phyloP scores from a whole-genome alignment of 2,329 filamentous ascomycete species.

The Penicillium psychrosexuale region DNA sequence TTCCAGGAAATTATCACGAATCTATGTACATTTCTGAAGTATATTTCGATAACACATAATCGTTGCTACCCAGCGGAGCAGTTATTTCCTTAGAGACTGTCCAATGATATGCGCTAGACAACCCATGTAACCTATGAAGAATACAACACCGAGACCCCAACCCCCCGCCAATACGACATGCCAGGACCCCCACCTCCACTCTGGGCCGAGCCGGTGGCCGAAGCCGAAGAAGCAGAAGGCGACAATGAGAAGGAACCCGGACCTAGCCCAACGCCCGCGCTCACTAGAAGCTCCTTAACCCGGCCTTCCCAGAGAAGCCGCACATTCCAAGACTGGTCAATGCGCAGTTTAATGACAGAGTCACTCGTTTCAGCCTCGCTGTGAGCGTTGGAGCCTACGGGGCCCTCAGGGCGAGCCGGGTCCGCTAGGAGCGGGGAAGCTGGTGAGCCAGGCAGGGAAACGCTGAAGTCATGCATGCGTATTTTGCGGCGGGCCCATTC shows the following conservation, averaged over 20 bases:
- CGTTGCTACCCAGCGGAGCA: not conserved
- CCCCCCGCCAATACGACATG: constrained; percentile 41
- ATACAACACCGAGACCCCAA: constrained; percentile 44
- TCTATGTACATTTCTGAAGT: constrained; percentile 26
- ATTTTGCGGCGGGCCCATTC: constrained; percentile 42
- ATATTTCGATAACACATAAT: constrained; percentile 2
- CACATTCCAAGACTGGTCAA: constrained; percentile 84
- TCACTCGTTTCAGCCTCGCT: constrained; percentile 64
- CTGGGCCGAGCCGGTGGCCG: constrained; percentile 24
- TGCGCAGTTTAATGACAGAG: constrained; percentile 82
- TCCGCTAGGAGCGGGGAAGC: constrained; percentile 16
- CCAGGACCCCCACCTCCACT: constrained; percentile 27
- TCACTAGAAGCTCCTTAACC: constrained; percentile 88
- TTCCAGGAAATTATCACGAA: constrained; percentile 27
- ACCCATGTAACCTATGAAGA: constrained; percentile 32
- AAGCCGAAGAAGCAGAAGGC: constrained; percentile 23
- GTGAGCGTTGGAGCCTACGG: constrained; percentile 8
- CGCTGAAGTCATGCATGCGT: constrained; percentile 29
- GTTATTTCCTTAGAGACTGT: not conserved
- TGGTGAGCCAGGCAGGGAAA: constrained; percentile 19
- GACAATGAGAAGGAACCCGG: constrained; percentile 39
- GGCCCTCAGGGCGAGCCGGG: constrained; percentile 15
- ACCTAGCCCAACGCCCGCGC: constrained; percentile 81
- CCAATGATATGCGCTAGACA: not conserved
- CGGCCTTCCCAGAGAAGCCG: constrained; percentile 90